Percentiles rank a stretch among this genome's conserved stretches.
These are phyloP conservation scores for Eutrema japonicum DNA, from an alignment of 345 rosid genomes.

Conservation along the genomic window DNA sequence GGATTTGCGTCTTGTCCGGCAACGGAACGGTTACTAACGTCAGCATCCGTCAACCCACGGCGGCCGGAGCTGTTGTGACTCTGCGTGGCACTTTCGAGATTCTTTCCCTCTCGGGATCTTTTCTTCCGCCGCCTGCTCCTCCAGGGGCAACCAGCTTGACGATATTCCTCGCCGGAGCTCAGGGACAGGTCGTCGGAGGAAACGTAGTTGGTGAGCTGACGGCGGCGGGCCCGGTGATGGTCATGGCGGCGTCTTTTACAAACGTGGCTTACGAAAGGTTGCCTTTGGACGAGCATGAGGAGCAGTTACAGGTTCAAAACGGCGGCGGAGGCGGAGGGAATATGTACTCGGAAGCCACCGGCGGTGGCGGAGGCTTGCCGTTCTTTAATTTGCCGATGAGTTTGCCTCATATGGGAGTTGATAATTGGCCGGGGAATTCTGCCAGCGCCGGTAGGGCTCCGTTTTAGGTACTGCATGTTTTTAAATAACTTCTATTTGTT, in stretches of 20 bases:
- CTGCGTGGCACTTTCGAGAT: slow-evolving; percentile 95
- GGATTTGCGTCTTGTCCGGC: slow-evolving; percentile 86
- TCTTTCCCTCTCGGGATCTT: slow-evolving; percentile 85
- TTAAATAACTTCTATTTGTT: slow-evolving; percentile 7
- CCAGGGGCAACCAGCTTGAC: slow-evolving; percentile 94
- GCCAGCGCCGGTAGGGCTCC: slow-evolving; percentile 63
- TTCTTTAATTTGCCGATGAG: slow-evolving; percentile 78
- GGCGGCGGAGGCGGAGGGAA: slow-evolving; percentile 47
- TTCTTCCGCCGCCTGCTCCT: slow-evolving; percentile 96
- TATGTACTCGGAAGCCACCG: slow-evolving; percentile 41
- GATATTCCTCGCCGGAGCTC: slow-evolving; percentile 80
- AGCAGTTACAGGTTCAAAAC: slow-evolving; percentile 63
- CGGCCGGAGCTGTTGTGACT: slow-evolving; percentile 74
- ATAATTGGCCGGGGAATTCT: slow-evolving; percentile 77
- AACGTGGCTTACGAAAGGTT: slow-evolving; percentile 94
- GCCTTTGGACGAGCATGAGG: slow-evolving; percentile 90
- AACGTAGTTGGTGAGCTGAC: slow-evolving; percentile 91
- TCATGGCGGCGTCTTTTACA: slow-evolving; percentile 88
- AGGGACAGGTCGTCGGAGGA: slow-evolving; percentile 95
- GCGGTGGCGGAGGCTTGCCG: slow-evolving; percentile 60
- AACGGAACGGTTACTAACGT: slow-evolving; percentile 92
- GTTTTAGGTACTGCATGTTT: slow-evolving; percentile 47
- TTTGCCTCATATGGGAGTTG: slow-evolving; percentile 82
- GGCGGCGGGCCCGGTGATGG: slow-evolving; percentile 93
- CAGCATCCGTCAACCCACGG: slow-evolving; percentile 85